Base-by-base conservation (phyloP, 179 eudicot species). In the Silene vulgaris region DNA sequence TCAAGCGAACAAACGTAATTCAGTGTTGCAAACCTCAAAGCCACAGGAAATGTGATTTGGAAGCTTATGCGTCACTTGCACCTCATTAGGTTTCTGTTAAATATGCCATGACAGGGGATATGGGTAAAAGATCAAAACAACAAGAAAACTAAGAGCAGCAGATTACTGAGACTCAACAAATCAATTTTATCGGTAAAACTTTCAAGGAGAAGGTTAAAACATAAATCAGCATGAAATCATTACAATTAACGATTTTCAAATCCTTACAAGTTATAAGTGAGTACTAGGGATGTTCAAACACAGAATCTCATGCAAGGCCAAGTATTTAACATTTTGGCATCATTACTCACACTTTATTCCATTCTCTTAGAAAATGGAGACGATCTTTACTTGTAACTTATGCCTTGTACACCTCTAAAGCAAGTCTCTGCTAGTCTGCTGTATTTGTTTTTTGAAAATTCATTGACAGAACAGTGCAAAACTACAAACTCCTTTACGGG, bases 51-150 rank as follows among this genome's bases (percentile, higher is more conserved):
- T 35, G 3, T 26, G 19, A 37, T 8, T n/a, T 43, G 57, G 43
- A 59, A 65, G 65, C 65, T 32, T 17, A 29, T 28, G 3, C 56
- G 21, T 19, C 50, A 64, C 23, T 56, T 23, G 23, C 60, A 6
- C 12, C 52, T 20, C 19, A n/a, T 43, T 11, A 65, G 20, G 77
- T 63, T 62, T 72, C 81, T 75, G 81, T 67, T 75, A 70, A 64
- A 80, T 11, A 19, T 16, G 50, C 12, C 63, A 76, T 60, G 76
- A 19, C 20, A 57, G 13, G 45, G 23, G 45, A 50, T 30, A 11
- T 70, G 43, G 71, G 35, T 57, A 65, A 17, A 17, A 20, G 63
- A 69, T 35, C 4, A 8, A 56, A 52, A n/a, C 14, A 66, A n/a
- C n/a, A 11, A 23, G 8, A 23, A 70, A 17, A 21, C 14, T 23